phyloP scores from a whole-genome alignment of 2,329 filamentous ascomycete species.

The Colletotrichum abscissum region DNA sequence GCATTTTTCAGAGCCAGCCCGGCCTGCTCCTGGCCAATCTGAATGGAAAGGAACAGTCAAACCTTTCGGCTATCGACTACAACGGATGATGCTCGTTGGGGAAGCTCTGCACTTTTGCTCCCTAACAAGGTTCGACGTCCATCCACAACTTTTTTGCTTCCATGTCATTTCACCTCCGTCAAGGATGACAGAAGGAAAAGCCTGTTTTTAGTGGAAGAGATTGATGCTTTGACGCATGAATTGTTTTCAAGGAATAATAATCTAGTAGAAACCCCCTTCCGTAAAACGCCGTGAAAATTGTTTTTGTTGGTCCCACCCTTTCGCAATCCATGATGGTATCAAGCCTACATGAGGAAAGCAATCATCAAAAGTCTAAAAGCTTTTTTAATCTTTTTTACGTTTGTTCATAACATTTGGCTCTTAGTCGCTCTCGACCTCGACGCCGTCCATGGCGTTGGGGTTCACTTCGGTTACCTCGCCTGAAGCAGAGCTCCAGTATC shows the following conservation, averaged over 20 bases:
- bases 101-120: no score
- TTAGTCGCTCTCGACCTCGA: slow-evolving; percentile 41
- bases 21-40: no score
- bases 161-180: no score
- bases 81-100: no score
- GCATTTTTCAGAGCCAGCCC: no score
- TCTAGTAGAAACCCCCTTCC: slow-evolving; percentile 18
- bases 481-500: slow-evolving; percentile 71
- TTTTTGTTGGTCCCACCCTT: slow-evolving; percentile 31
- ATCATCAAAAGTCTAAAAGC: slow-evolving; percentile 35
- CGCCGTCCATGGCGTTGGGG: slow-evolving; percentile 51
- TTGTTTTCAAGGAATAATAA: background rate
- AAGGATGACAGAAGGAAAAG: background rate
- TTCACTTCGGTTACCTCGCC: slow-evolving; percentile 69
- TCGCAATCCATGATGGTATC: slow-evolving; percentile 38
- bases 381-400: background rate
- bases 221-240: slow-evolving; percentile 25
- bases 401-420: background rate
- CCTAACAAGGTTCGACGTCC: no score
- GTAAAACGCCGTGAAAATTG: slow-evolving; percentile 25
- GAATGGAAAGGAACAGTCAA: no score
- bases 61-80: no score
- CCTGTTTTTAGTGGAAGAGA: background rate
- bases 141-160: no score
- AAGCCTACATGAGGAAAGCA: slow-evolving; percentile 36